Evolutionary conservation across 305 asterid genomes (phyloP).

Genomic region (Fraxinus xanthoxyloides): DNA sequence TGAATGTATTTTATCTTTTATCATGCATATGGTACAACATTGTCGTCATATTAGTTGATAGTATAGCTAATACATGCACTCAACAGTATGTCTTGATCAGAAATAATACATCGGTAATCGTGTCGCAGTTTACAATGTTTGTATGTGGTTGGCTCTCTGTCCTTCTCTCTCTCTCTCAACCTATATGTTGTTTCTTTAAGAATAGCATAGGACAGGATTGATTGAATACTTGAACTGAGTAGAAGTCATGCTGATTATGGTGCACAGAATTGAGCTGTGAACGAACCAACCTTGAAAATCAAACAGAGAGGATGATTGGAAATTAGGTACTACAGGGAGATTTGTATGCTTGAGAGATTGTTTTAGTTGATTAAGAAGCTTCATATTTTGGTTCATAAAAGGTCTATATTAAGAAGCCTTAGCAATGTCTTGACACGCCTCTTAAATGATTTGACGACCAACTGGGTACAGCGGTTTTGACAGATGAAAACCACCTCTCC

Average conservation of each 20-base stretch:
- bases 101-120: background rate
- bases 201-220: background rate
- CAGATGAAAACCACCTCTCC: background rate
- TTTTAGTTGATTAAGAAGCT: conserved; percentile 3
- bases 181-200: background rate
- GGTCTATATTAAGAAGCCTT: background rate
- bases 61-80: background rate
- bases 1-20: background rate
- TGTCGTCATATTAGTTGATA: background rate
- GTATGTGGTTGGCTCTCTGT: background rate
- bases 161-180: background rate
- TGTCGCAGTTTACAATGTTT: background rate
- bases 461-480: background rate
- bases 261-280: background rate
- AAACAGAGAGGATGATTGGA: background rate
- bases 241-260: background rate
- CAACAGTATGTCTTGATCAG: background rate
- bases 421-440: background rate
- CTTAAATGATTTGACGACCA: background rate
- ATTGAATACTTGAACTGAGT: background rate
- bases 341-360: background rate
- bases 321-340: background rate
- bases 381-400: background rate
- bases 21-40: background rate
- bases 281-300: background rate